These are phyloP conservation scores for Leishmania mexicana DNA, from an alignment of 208 protist species.

Conservation along the genomic window DNA sequence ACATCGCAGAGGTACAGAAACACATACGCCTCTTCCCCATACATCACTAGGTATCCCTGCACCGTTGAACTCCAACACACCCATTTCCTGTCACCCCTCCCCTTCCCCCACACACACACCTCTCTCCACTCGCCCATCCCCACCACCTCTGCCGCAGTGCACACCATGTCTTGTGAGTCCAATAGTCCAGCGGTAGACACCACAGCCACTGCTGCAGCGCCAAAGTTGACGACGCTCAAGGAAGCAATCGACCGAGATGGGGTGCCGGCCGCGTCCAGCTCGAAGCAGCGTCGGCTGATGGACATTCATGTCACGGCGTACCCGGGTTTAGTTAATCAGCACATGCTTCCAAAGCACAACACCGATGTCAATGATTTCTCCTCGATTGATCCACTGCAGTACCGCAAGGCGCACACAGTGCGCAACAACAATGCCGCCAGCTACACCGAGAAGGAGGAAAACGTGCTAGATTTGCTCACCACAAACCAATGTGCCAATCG, in stretches of 20 bases:
- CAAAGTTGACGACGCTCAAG: slow-evolving; percentile 25
- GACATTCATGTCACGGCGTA: slow-evolving; percentile 82
- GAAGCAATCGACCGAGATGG: slow-evolving; percentile 30
- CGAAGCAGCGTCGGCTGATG: slow-evolving; percentile 50
- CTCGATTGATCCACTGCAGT: slow-evolving; percentile 43
- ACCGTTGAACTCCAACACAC: neutral
- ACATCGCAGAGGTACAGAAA: neutral
- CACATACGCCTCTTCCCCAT: neutral
- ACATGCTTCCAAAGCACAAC: slow-evolving; percentile 40
- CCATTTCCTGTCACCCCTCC: neutral
- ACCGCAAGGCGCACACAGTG: slow-evolving; percentile 52
- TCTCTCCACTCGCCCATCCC: neutral
- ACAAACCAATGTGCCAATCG: slow-evolving; percentile 59
- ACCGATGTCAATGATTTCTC: slow-evolving; percentile 42
- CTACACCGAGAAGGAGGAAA: slow-evolving; percentile 24
- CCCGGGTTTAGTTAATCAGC: slow-evolving; percentile 62
- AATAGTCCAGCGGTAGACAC: neutral
- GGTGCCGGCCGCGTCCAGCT: slow-evolving; percentile 29
- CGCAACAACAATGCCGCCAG: slow-evolving; percentile 42
- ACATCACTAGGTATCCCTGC: neutral
- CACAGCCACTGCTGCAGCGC: neutral
- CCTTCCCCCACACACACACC: neutral
- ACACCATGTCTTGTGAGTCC: slow-evolving; percentile 10
- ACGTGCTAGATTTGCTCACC: slow-evolving; percentile 48
- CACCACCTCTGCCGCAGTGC: neutral